Conservation (phyloP, 148 eudicot species). For the Nepenthes mirabilis region DNA sequence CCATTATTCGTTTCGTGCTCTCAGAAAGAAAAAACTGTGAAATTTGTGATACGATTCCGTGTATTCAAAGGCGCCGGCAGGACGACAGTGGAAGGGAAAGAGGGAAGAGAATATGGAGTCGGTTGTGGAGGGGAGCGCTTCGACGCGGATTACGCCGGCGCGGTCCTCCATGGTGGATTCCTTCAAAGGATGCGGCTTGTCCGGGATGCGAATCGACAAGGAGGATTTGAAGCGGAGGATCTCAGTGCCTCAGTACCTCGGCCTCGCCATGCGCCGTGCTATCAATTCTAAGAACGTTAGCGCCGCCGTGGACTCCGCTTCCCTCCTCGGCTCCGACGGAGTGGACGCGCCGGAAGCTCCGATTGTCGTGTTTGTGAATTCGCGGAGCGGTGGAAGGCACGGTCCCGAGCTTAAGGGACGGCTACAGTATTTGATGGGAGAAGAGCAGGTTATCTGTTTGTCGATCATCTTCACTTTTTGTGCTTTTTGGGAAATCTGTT, state of each 20-base stretch:
- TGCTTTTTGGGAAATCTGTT: too few species aligned
- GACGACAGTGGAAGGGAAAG: too few species aligned
- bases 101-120: constrained; percentile 12
- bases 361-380: constrained; percentile 68
- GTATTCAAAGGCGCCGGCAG: too few species aligned
- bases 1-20: too few species aligned
- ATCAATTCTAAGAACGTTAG: constrained; percentile 28
- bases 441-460: constrained; percentile 55
- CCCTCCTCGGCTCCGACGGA: constrained; percentile 16
- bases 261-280: constrained; percentile 50
- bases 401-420: constrained; percentile 59
- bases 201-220: constrained; percentile 35
- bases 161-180: constrained; percentile 68
- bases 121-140: constrained; percentile 6
- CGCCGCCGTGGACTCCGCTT: constrained; percentile 23
- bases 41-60: too few species aligned
- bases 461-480: too few species aligned
- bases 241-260: constrained; percentile 49
- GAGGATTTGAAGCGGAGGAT: constrained; percentile 37
- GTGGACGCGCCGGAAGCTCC: constrained; percentile 35
- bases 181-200: constrained; percentile 35
- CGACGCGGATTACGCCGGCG: constrained; percentile 17
- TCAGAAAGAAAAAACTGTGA: too few species aligned
- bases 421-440: constrained; percentile 67
- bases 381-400: constrained; percentile 80